Conservation (phyloP, 1,284 basidiomycete genomes). For the Ganoderma lucidum region DNA sequence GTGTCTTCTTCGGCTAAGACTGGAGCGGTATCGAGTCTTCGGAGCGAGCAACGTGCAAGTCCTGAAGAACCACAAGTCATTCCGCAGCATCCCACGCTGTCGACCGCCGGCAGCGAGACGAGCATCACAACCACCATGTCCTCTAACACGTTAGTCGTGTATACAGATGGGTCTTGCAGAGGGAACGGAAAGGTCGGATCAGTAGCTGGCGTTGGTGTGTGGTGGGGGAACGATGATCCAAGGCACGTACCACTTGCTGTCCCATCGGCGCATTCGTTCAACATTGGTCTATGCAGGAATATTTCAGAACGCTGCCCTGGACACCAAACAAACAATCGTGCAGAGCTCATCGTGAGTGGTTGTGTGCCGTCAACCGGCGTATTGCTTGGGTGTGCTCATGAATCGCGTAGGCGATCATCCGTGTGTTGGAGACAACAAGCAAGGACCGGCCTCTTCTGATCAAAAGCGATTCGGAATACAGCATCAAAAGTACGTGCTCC, state of each 20-base stretch:
- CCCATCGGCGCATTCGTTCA: not conserved
- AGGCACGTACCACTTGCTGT: constrained; percentile 49
- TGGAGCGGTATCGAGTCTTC: not conserved
- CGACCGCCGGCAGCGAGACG: not conserved
- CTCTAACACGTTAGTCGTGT: constrained; percentile 59
- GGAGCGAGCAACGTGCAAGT: not conserved
- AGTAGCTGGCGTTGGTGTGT: constrained; percentile 78
- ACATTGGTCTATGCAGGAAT: constrained; percentile 58
- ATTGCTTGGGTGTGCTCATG: not conserved
- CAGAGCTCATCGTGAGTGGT: constrained; percentile 77
- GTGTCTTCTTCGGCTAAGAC: not conserved
- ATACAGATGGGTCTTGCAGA: constrained; percentile 83
- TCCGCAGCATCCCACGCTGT: not conserved
- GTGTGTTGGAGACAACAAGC: constrained; percentile 73
- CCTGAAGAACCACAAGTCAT: not conserved
- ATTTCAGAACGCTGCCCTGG: constrained; percentile 83
- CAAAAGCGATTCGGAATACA: constrained; percentile 81
- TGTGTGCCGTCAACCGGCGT: not conserved
- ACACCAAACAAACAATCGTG: constrained; percentile 87
- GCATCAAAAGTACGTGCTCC: constrained; percentile 65
- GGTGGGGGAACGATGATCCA: constrained; percentile 72
- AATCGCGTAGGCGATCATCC: constrained; percentile 69
- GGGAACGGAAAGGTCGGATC: constrained; percentile 72
- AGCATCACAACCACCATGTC: constrained; percentile 10
- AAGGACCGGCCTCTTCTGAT: constrained; percentile 65